phyloP scores from a whole-genome alignment of 371 early-diverging fungal genomes.

The Syncephalastrum racemosum region DNA sequence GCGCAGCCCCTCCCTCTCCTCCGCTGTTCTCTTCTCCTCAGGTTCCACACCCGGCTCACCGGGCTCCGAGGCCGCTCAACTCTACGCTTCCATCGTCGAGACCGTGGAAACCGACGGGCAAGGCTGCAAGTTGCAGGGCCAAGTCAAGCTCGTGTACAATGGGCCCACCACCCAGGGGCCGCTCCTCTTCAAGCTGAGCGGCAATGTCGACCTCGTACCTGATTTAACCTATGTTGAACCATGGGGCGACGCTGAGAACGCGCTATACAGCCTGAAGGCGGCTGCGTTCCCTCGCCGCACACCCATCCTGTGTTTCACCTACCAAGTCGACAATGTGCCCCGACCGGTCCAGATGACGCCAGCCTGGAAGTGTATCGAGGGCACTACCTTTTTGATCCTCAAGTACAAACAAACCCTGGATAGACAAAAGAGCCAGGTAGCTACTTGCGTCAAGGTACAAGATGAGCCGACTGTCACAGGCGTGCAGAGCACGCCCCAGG shows the following conservation, averaged over 20 bases:
- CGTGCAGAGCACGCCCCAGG: constrained; percentile 27
- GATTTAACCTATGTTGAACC: constrained; percentile 18
- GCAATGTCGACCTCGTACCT: constrained; percentile 3
- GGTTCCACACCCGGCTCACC: neutral
- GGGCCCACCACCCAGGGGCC: constrained; percentile 13
- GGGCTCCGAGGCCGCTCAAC: constrained; percentile 16
- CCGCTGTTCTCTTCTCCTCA: constrained; percentile 5
- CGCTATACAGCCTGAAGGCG: constrained; percentile 14
- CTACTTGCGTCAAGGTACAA: constrained; percentile 13
- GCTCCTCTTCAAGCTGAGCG: constrained; percentile 9
- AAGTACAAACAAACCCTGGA: constrained; percentile 13
- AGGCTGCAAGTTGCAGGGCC: constrained; percentile 7
- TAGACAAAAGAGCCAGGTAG: constrained; percentile 9
- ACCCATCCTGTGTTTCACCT: constrained; percentile 16
- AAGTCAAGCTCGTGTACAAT: constrained; percentile 20
- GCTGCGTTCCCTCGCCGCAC: constrained; percentile 17
- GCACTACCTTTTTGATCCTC: constrained; percentile 14
- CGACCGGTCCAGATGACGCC: constrained; percentile 15
- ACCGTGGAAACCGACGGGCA: constrained; percentile 5
- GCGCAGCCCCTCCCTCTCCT: constrained; percentile 16
- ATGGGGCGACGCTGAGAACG: constrained; percentile 11
- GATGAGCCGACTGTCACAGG: constrained; percentile 4
- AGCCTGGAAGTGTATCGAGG: constrained; percentile 21
- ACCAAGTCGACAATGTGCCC: constrained; percentile 2
- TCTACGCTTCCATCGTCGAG: constrained; percentile 18